Evolutionary conservation across 495 filamentous ascomycete species (phyloP).

Genomic region (Pyrenula aspistea): DNA sequence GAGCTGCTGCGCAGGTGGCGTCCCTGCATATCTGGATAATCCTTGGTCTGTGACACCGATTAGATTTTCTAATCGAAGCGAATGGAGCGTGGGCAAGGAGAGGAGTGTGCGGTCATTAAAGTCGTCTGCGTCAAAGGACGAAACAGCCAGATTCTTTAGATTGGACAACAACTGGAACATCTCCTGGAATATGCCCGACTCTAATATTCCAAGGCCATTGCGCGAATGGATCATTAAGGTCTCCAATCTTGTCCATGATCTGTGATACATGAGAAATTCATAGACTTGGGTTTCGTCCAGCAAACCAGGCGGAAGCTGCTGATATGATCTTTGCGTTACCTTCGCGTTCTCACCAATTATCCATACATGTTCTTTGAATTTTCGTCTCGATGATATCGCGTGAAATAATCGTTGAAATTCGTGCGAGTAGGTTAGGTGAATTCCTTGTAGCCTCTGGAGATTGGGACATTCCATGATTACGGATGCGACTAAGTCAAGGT

Average conservation of each 20-base stretch:
- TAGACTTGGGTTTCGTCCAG: constrained; percentile 49
- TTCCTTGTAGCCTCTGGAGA: constrained; percentile 61
- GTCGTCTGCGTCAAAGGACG: constrained; percentile 55
- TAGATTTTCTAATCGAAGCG: constrained; percentile 63
- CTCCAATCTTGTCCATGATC: constrained; percentile 56
- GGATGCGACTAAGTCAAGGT: constrained; percentile 62
- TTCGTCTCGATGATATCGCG: constrained; percentile 63
- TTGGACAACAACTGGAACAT: constrained; percentile 55
- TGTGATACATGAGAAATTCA: constrained; percentile 58
- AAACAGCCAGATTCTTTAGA: constrained; percentile 62
- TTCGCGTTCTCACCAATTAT: constrained; percentile 43
- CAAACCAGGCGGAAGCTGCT: constrained; percentile 36
- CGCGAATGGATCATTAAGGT: constrained; percentile 64
- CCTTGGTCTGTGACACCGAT: constrained; percentile 66
- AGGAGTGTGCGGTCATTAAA: constrained; percentile 63
- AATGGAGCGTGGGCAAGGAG: constrained; percentile 58
- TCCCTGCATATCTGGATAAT: constrained; percentile 59
- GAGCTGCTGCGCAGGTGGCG: constrained; percentile 40
- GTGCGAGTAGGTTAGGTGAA: constrained; percentile 58
- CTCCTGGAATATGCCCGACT: constrained; percentile 55
- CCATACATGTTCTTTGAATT: constrained; percentile 73
- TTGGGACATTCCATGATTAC: constrained; percentile 82
- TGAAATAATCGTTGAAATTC: constrained; percentile 64
- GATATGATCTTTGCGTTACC: constrained; percentile 27
- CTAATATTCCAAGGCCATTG: constrained; percentile 43